phyloP scores from a whole-genome alignment of 305 asterid species.

The Caryopteris hybrid region DNA sequence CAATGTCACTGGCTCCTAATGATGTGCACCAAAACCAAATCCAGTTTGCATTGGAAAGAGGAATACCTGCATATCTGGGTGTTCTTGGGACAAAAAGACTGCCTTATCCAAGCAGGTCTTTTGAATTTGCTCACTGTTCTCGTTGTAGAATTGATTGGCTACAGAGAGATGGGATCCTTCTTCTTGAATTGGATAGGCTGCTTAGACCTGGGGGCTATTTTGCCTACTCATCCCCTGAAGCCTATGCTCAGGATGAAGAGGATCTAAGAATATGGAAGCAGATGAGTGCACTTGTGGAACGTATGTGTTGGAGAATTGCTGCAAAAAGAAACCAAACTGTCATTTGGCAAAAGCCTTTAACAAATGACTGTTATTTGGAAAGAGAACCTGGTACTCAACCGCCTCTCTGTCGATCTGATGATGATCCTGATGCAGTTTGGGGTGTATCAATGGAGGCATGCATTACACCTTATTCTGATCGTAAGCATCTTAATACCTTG shows the following conservation, averaged over 20 bases:
- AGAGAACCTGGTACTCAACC: conserved; percentile 78
- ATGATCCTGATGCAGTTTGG: conserved; percentile 88
- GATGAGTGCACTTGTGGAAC: conserved; percentile 81
- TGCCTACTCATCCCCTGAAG: conserved; percentile 89
- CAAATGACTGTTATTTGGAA: conserved; percentile 65
- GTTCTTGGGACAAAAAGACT: conserved; percentile 95
- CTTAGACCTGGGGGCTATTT: conserved; percentile 94
- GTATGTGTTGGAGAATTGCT: conserved; percentile 95
- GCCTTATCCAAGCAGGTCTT: conserved; percentile 94
- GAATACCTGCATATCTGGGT: conserved; percentile 92
- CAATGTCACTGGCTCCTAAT: conserved; percentile 94
- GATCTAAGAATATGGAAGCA: conserved; percentile 79
- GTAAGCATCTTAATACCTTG: conserved; percentile 39
- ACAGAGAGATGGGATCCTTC: conserved; percentile 88
- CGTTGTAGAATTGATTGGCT: conserved; percentile 99
- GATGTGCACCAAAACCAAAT: conserved; percentile 97
- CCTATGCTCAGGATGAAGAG: conserved; percentile 94
- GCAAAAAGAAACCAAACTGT: conserved; percentile 80
- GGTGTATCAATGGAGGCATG: conserved; percentile 81
- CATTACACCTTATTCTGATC: conserved; percentile 83
- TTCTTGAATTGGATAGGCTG: conserved; percentile 85
- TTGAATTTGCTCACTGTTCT: conserved; percentile 85
- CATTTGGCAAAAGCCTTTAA: conserved; percentile 83
- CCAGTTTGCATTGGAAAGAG: conserved; percentile 94
- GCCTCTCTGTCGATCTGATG: conserved; percentile 79